Conservation (phyloP, 106 monocot genomes). For the Ottelia alismoides region DNA sequence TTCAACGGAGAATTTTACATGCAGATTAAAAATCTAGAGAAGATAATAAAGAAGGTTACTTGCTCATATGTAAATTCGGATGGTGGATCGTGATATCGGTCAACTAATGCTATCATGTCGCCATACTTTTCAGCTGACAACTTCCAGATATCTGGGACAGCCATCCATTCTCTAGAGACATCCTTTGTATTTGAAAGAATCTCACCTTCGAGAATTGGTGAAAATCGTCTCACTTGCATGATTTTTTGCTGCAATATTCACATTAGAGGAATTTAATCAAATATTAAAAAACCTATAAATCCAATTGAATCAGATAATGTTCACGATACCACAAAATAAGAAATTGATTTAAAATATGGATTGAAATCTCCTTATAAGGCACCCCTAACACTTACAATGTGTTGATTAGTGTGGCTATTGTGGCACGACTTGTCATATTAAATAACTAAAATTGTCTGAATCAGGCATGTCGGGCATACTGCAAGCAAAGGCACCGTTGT, state of each 20-base stretch:
- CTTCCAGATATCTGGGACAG: constrained; percentile 95
- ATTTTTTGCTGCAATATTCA: not conserved
- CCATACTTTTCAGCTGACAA: constrained; percentile 58
- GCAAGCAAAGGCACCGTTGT: no score
- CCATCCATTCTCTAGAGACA: constrained; percentile 48
- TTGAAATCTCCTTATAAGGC: not conserved
- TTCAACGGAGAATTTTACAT: no score
- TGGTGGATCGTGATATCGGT: constrained; percentile 77
- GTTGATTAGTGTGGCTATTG: no score
- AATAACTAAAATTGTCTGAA: no score
- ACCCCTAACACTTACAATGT: no score
- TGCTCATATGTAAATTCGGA: constrained; percentile 67
- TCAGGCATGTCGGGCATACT: no score
- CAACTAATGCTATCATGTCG: constrained; percentile 65
- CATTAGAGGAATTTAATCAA: not conserved
- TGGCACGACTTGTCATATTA: no score
- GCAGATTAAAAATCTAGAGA: no score
- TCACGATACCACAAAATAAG: not conserved
- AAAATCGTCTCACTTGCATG: constrained; percentile 32
- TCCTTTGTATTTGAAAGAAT: constrained; percentile 7
- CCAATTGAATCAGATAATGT: not conserved
- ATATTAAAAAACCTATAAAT: not conserved
- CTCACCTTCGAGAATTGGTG: constrained; percentile 49
- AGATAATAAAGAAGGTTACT: no score
- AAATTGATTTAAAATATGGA: not conserved